Base-by-base conservation (phyloP, 108 stramenopile genomes). In the Nitzschia inconspicua region DNA sequence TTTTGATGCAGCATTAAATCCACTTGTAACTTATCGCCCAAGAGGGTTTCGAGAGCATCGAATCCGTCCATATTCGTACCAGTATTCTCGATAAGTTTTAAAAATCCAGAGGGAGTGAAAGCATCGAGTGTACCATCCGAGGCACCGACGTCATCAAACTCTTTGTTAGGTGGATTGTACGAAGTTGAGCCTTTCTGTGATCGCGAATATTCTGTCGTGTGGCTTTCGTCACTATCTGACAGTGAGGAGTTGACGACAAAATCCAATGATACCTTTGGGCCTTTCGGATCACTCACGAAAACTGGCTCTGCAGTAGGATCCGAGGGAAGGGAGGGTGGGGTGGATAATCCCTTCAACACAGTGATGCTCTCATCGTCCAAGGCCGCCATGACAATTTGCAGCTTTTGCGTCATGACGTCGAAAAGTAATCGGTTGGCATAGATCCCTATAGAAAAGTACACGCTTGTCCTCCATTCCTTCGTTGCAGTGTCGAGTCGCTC, bases 1-100 rank as follows among this genome's bases (percentile, higher is more conserved):
- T 65, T 52, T 61, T 93, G 91, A 68, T 88, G 89, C 11, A 75
- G 59, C 60, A 85, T 57, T 42, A 92, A 60, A 14, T 70, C 43
- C 8, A 86, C 35, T 24, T 41, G 36, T 3, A 63, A 37, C 44
- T 18, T 7, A n/a, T n/a, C n/a, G n/a, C n/a, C n/a, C n/a, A 8
- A 25, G 22, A 20, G 49, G 30, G 19, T 46, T 16, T 49, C 18
- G 20, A 37, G 13, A 8, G n/a, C 30, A 18, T 20, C 3, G 11
- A 24, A 34, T 20, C 19, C 9, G n/a, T 2, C 22, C 0, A 20
- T 20, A 19, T 27, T 36, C 10, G 13, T 27, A 3, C 89, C 86
- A 13, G 35, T 18, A 60, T 65, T 79, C 71, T 90, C 89, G 27
- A 73, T 64, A 24, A 72, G 40, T 39, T 67, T 76, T 42, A 90